phyloP scores from a whole-genome alignment of 768 basidiomycete genomes.

The Calvatia gigantea region DNA sequence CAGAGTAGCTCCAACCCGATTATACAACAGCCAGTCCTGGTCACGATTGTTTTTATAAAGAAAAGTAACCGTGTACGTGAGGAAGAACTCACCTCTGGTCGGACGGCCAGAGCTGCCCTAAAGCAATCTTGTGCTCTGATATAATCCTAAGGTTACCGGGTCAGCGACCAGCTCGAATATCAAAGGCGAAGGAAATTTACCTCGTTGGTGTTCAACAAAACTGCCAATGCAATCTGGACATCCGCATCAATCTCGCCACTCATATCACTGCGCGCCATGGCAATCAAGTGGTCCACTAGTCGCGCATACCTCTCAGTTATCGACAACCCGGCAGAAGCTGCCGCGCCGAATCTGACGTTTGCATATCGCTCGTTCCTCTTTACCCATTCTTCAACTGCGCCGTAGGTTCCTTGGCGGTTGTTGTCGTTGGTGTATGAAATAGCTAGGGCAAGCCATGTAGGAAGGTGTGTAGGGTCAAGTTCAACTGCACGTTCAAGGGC shows the following conservation, averaged over 20 bases:
- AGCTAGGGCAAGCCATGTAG: constrained; percentile 88
- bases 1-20: constrained; percentile 91
- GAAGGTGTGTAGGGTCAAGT: constrained; percentile 71
- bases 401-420: constrained; percentile 68
- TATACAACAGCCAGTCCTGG: constrained; percentile 93
- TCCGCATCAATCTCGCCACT: constrained; percentile 81
- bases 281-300: constrained; percentile 76
- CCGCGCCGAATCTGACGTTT: constrained; percentile 28
- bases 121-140: constrained; percentile 94
- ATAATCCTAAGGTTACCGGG: constrained; percentile 62
- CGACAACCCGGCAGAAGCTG: constrained; percentile 29
- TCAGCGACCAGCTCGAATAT: not conserved
- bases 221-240: constrained; percentile 91
- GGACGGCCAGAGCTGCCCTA: constrained; percentile 76
- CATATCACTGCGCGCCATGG: constrained; percentile 64
- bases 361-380: constrained; percentile 56
- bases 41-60: constrained; percentile 9
- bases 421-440: constrained; percentile 91
- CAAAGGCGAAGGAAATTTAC: constrained; percentile 34
- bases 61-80: not conserved
- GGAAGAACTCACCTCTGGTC: constrained; percentile 64
- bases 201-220: constrained; percentile 90
- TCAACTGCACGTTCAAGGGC: constrained; percentile 80
- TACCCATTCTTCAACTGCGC: constrained; percentile 85
- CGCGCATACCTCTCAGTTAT: constrained; percentile 40